Evolutionary conservation across 192 early-diverging fungal species (phyloP).

Genomic region (Linnemannia schmuckeri): DNA sequence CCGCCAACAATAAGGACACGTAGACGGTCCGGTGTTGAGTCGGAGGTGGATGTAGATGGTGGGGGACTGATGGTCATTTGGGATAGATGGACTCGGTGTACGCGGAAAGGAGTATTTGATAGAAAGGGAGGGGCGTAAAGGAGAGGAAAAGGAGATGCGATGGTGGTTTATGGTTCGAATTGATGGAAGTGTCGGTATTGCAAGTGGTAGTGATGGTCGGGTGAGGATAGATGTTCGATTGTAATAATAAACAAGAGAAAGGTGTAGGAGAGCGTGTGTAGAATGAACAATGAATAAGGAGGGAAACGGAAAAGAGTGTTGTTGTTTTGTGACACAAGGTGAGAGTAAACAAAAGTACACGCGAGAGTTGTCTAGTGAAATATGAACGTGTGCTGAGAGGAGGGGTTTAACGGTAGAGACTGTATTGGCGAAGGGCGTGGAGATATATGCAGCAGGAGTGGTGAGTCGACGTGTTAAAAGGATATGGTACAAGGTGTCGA

Average conservation of each 20-base stretch:
- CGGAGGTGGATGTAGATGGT: background rate
- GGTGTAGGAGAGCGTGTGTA: background rate
- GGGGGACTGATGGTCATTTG: background rate
- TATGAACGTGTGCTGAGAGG: background rate
- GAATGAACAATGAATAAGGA: background rate
- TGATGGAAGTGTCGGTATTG: background rate
- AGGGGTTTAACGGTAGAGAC: background rate
- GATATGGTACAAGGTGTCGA: background rate
- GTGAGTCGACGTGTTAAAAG: background rate
- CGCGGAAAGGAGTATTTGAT: background rate
- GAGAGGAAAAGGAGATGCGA: background rate
- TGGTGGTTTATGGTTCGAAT: background rate
- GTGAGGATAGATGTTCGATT: slow-evolving; percentile 1
- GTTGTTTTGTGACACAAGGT: background rate
- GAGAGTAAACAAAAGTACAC: too few species aligned
- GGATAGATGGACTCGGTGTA: background rate
- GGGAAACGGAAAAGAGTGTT: background rate
- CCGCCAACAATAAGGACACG: slow-evolving; percentile 56
- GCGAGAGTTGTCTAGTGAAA: background rate
- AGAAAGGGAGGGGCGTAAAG: background rate
- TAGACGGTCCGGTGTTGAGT: slow-evolving; percentile 5
- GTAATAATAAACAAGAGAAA: background rate
- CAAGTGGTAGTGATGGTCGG: background rate
- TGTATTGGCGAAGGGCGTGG: background rate
- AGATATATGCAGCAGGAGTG: too few species aligned